Evolutionary conservation across 768 basidiomycete genomes (phyloP).

Genomic region (Strobilomyces dryophilus): DNA sequence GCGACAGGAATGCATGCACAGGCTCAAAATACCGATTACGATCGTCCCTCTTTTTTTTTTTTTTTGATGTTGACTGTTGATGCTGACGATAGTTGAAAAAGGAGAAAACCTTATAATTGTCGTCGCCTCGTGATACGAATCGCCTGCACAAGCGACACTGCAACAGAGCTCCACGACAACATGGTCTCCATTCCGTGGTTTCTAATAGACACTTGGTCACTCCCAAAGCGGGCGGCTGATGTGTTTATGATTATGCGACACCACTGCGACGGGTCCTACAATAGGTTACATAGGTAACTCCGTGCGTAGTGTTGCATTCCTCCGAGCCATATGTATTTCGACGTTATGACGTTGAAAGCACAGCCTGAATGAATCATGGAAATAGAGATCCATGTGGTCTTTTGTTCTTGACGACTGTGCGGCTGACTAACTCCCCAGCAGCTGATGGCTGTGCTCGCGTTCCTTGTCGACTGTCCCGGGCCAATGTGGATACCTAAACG

Average conservation of each 20-base stretch:
- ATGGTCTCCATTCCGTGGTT: slow-evolving; percentile 2
- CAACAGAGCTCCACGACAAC: not conserved
- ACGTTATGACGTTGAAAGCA: not conserved
- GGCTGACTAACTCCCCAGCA: too few relatives aligned
- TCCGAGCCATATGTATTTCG: not conserved
- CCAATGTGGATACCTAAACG: not conserved
- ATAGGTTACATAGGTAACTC: not conserved
- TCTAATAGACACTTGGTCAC: not conserved
- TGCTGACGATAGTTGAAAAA: not conserved
- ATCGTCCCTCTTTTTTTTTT: not conserved
- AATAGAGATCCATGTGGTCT: too few relatives aligned
- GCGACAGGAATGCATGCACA: not conserved
- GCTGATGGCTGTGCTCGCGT: not conserved
- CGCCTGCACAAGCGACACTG: not conserved
- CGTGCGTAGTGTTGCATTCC: not conserved
- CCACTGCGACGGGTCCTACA: not conserved
- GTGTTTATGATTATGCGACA: not conserved
- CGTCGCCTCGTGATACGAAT: not conserved
- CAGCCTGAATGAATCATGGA: not conserved
- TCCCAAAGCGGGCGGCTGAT: not conserved
- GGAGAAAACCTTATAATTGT: not conserved
- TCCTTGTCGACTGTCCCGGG: too few relatives aligned
- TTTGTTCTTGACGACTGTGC: too few relatives aligned
- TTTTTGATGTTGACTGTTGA: not conserved
- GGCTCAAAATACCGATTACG: not conserved